Evolutionary conservation across 1,139 yeast genomes (phyloP).

Genomic region (Saccharomyces hybrid): DNA sequence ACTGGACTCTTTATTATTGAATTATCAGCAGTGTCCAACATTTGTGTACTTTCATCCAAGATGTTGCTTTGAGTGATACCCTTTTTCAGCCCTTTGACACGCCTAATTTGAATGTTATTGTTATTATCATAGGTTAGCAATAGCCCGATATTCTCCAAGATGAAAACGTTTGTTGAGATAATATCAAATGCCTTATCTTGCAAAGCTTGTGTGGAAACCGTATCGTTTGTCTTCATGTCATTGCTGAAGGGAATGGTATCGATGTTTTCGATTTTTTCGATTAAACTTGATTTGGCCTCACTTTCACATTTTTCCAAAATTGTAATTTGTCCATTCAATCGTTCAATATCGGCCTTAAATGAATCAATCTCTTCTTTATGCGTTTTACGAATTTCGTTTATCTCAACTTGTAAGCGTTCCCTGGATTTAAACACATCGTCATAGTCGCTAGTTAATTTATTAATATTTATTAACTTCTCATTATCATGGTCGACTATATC

Average conservation of each 20-base stretch:
- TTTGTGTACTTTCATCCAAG: conserved; percentile 28
- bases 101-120: conserved; percentile 37
- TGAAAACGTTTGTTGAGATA: conserved; percentile 30
- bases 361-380: background rate
- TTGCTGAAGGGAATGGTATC: background rate
- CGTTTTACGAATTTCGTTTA: background rate
- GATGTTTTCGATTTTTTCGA: background rate
- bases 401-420: background rate
- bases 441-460: background rate
- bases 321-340: background rate
- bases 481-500: background rate
- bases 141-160: conserved; percentile 75
- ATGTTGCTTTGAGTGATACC: conserved; percentile 17
- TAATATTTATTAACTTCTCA: background rate
- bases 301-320: background rate
- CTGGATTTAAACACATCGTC: background rate
- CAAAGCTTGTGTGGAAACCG: background rate
- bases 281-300: background rate
- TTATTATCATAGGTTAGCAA: conserved; percentile 34
- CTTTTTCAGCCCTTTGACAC: conserved; percentile 64
- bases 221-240: background rate
- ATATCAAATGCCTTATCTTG: conserved; percentile 21
- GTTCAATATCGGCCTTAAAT: background rate
- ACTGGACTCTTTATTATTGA: conserved; percentile 22
- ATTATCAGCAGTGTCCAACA: conserved; percentile 7